Evolutionary conservation across 805 yeast species (phyloP).

Genomic region (Candida oleophila): DNA sequence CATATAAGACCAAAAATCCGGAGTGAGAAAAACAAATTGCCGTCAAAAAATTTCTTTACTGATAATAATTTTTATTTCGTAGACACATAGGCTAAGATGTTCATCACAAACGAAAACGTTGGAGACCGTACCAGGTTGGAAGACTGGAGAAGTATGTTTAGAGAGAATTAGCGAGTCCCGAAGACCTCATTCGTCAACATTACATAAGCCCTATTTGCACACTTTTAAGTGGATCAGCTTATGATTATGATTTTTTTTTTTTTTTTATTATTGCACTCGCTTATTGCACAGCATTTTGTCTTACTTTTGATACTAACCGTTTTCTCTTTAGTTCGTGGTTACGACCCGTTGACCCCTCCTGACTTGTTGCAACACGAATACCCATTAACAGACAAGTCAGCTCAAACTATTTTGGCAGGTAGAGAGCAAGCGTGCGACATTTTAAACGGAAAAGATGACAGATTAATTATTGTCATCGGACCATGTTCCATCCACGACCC

Average conservation of each 20-base stretch:
- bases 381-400: constrained; percentile 62
- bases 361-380: constrained; percentile 85
- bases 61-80: background rate
- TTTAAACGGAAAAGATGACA: constrained; percentile 79
- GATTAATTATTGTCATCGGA: constrained; percentile 86
- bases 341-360: constrained; percentile 95
- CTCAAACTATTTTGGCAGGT: constrained; percentile 66
- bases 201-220: background rate
- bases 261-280: too few relatives aligned
- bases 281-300: too few relatives aligned
- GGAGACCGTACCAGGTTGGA: constrained; percentile 78
- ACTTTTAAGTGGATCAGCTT: background rate
- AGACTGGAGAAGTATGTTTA: constrained; percentile 49
- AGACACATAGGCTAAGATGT: constrained; percentile 46
- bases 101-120: constrained; percentile 75
- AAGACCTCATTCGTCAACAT: too few relatives aligned
- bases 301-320: too few relatives aligned
- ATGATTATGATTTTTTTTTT: background rate
- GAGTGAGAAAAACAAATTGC: background rate
- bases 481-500: constrained; percentile 98
- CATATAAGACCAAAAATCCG: background rate
- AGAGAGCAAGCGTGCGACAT: constrained; percentile 74
- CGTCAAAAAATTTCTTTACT: background rate
- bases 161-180: background rate
- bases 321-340: constrained; percentile 62